Evolutionary conservation across 1,139 yeast genomes (phyloP).

Genomic region (Dujonia santamariae): DNA sequence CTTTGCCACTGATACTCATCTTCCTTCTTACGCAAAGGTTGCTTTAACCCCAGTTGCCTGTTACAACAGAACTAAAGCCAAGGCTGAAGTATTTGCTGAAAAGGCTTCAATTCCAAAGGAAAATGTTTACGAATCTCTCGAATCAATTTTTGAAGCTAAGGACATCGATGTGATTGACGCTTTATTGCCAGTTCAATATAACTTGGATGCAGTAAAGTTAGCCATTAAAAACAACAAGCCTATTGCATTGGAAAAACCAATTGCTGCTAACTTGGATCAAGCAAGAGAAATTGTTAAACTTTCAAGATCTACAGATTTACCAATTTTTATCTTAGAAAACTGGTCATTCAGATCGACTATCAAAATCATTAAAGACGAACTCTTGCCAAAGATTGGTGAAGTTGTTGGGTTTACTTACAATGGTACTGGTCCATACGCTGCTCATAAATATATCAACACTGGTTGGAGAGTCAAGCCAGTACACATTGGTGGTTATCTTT

Average conservation of each 20-base stretch:
- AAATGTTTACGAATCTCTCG: conserved; percentile 64
- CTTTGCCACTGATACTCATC: conserved; percentile 79
- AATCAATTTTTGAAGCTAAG: conserved; percentile 60
- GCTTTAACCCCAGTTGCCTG: conserved; percentile 49
- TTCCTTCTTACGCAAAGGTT: conserved; percentile 62
- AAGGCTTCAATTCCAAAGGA: conserved; percentile 48
- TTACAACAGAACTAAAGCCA: conserved; percentile 76
- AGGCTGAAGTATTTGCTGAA: conserved; percentile 78
- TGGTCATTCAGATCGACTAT: conserved; percentile 72
- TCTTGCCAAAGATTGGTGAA: conserved; percentile 69
- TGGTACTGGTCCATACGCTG: conserved; percentile 77
- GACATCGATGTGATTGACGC: conserved; percentile 77
- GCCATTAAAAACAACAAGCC: conserved; percentile 75
- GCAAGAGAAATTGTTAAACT: conserved; percentile 75
- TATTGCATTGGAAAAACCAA: conserved; percentile 81
- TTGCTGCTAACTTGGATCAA: conserved; percentile 79
- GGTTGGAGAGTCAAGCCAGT: conserved; percentile 87
- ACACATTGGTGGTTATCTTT: conserved; percentile 86
- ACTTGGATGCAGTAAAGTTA: conserved; percentile 61
- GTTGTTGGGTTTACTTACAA: conserved; percentile 74
- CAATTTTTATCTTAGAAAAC: conserved; percentile 78
- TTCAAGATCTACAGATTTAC: conserved; percentile 55
- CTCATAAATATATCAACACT: conserved; percentile 60
- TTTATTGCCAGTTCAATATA: conserved; percentile 79
- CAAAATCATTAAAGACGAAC: conserved; percentile 44